Base-by-base conservation (phyloP, 371 early-diverging fungal species). In the Capillidium rhysosporum region DNA sequence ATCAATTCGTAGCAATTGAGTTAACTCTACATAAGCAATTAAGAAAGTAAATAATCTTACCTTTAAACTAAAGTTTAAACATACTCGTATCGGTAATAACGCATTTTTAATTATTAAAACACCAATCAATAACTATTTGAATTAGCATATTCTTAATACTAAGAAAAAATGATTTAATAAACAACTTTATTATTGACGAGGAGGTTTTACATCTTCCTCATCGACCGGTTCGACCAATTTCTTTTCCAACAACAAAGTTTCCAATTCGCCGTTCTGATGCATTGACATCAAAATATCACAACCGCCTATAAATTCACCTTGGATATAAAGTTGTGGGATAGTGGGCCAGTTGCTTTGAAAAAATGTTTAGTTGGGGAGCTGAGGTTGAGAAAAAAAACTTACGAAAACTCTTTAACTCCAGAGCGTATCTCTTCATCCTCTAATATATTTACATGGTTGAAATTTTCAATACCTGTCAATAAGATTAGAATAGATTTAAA, bases 241-340 rank as follows among this genome's bases (percentile, higher is more conserved):
- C 62, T 88, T 75, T 68, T 89, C 84, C 55, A 79, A 63, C 57
- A 94, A 68, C 56, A 92, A 56, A 55, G 78, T 75, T 61, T 88
- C 88, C 25, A 94, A 75, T 63, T 89, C 89, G 10, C 93, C 92
- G 43, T 74, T 80, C 67, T 89, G 79, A 60, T 86, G 84, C 92
- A 95, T 90, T 66, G 77, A 77, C 46, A 86, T 64, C 68, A 98
- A 56, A 57, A 94, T 92, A 63, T 99, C 98, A 64, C 85, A 85
- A 10, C 99, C 99, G 40, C 98, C 98, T 52, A 97, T 71, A 65
- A 99, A 94, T 67, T 92, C 88, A 54, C 93, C 92, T 65, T 91
- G 84, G 63, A 96, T 74, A 61, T 87, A 99, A 7, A 98, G 82
- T 71, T 98, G 98, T 31, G 99, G 99, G 67, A 94, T 89, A 16